Conservation (phyloP, 148 eudicot genomes). For the Fagopyrum tataricum region DNA sequence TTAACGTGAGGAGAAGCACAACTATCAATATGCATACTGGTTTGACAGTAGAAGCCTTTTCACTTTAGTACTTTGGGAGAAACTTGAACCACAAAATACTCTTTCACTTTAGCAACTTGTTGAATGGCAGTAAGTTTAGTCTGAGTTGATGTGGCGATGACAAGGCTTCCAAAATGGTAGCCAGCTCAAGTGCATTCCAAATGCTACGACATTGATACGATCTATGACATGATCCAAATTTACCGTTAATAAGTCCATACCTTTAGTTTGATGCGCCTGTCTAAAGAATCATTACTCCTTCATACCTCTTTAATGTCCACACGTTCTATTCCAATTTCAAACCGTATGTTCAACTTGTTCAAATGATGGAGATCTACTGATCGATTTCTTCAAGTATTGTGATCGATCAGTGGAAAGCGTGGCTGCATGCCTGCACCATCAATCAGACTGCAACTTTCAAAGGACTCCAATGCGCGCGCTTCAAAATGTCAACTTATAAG, state of each 20-base stretch:
- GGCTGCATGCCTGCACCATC: background rate
- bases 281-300: background rate
- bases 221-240: background rate
- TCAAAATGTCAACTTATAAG: too few species aligned
- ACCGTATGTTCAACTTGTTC: background rate
- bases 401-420: background rate
- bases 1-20: too few species aligned
- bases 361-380: background rate
- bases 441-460: background rate
- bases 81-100: background rate
- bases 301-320: background rate
- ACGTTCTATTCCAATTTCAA: background rate
- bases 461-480: too few species aligned
- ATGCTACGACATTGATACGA: background rate
- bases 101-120: conserved; percentile 5
- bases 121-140: background rate
- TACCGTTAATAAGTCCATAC: background rate
- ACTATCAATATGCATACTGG: background rate
- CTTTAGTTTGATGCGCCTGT: too few species aligned
- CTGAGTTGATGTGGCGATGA: conserved; percentile 4
- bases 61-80: background rate
- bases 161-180: conserved; percentile 2
- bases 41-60: background rate
- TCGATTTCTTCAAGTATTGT: background rate
- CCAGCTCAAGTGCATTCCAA: conserved; percentile 1